Evolutionary conservation across 2,329 filamentous ascomycete species (phyloP), one percentile per base, ranked within the genome.

Genomic region (Cytospora chrysosperma): DNA sequence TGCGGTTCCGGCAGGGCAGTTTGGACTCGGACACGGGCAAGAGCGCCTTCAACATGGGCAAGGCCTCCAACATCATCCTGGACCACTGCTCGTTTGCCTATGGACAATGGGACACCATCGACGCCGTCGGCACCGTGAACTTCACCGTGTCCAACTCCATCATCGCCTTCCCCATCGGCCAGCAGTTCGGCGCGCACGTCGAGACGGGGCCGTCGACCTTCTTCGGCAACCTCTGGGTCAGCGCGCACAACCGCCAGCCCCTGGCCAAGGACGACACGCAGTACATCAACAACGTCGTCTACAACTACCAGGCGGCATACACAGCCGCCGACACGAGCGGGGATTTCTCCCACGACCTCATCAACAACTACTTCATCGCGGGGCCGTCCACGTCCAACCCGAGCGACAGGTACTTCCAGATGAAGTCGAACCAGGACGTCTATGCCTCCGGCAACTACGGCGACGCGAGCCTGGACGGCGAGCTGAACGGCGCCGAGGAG

Each of bases 141-240:
- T 76, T 80, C 65, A 80, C 78, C 1, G 76, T 81, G 30, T 76
- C 78, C 56, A 78, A 80, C 67, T 77, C 73, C 55, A 80, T 81
- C 67, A 79, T 80, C 40, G 75, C 72, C 1, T 76, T 80, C 64
- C 77, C 78, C 2, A 71, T 80, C 10, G 72, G 78, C 8, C 78
- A 80, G 65, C 76, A 75, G 15, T 79, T 77, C 56, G 78, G 78
- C 13, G 77, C 77, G 1, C 71, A 80, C 55, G 76, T 79, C 59
- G 75, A 79, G 64, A 78, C 75, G 4, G 68, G 75, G 1, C 76
- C 76, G 3, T 72, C 79, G 21, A 76, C 74, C 1, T 71, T 80
- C 8, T 77, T 79, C 65, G 72, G 78, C 5, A 80, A 79, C 62
- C 68, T 81, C 26, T 81, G 79, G 70, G 78, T 79, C 52, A 77